Percentiles rank a stretch among this genome's conserved stretches.
Evolutionary conservation across 768 basidiomycete species (phyloP).

Genomic region (Tylopilus sp.): DNA sequence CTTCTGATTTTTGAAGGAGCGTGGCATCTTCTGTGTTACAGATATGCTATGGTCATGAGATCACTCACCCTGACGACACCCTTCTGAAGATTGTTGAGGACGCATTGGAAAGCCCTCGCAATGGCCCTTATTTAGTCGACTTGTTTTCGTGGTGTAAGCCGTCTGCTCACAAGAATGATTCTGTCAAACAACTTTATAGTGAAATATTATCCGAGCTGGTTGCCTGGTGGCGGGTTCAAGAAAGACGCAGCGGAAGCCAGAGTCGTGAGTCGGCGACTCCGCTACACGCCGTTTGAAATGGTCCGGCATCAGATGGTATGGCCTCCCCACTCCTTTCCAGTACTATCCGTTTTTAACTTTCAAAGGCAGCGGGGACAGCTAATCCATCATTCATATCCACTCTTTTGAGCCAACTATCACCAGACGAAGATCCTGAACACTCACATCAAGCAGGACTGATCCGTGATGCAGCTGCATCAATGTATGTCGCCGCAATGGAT

Average conservation of each 20-base stretch:
- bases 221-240: slow-evolving; percentile 12
- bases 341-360: not conserved
- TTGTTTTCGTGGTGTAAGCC: slow-evolving; percentile 4
- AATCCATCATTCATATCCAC: slow-evolving; percentile 11
- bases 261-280: not conserved
- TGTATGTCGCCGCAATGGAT: slow-evolving; percentile 13
- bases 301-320: slow-evolving; percentile 9
- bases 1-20: not conserved
- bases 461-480: slow-evolving; percentile 7
- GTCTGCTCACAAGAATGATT: too few relatives aligned
- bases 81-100: slow-evolving; percentile 6
- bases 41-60: slow-evolving; percentile 5
- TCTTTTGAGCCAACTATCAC: slow-evolving; percentile 6
- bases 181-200: not conserved
- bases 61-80: not conserved
- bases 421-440: slow-evolving; percentile 3
- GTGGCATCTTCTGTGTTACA: not conserved
- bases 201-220: slow-evolving; percentile 16
- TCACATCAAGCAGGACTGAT: slow-evolving; percentile 7
- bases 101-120: not conserved
- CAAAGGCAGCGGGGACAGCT: slow-evolving; percentile 7
- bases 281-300: slow-evolving; percentile 5
- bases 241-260: slow-evolving; percentile 3
- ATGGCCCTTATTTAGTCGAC: slow-evolving; percentile 10
- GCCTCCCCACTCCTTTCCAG: not conserved